phyloP scores from a whole-genome alignment of 257 asterid genomes.

The Petrea volubilis region DNA sequence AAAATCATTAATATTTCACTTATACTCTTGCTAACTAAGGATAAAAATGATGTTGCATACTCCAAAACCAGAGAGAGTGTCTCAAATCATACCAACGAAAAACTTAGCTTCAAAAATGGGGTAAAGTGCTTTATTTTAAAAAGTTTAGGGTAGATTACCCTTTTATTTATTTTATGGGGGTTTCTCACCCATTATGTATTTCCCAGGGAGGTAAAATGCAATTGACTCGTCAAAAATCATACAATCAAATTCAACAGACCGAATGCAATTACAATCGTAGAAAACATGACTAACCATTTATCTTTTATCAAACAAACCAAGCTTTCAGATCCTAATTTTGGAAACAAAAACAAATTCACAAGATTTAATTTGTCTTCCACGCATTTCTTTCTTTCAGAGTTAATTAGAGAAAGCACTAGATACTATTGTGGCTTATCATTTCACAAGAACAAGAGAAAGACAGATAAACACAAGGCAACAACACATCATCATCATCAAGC shows the following conservation, averaged over 20 bases:
- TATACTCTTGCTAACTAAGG: too few species aligned
- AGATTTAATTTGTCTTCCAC: not conserved
- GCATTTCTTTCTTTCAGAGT: not conserved
- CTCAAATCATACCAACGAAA: too few species aligned
- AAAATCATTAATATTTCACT: too few species aligned
- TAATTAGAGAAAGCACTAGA: not conserved
- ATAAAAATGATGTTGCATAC: too few species aligned
- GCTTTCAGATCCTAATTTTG: constrained; percentile 6
- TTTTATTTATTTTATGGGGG: too few species aligned
- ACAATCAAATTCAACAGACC: not conserved
- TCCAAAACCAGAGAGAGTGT: too few species aligned
- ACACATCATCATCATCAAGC: constrained; percentile 2
- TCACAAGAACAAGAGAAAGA: not conserved
- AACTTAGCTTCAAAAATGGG: too few species aligned
- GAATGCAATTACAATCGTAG: not conserved
- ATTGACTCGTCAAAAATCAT: too few species aligned
- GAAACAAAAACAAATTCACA: not conserved
- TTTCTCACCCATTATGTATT: too few species aligned
- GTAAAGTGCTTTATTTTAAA: too few species aligned
- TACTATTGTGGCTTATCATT: constrained; percentile 4
- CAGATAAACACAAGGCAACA: not conserved
- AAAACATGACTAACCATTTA: not conserved
- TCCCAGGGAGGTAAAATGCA: too few species aligned
- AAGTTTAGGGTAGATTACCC: too few species aligned
- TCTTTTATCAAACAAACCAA: not conserved